Percentiles rank a stretch among this genome's conserved stretches.
Conservation (phyloP, 2,329 filamentous ascomycete species). For the Mycocentrospora acerina region DNA sequence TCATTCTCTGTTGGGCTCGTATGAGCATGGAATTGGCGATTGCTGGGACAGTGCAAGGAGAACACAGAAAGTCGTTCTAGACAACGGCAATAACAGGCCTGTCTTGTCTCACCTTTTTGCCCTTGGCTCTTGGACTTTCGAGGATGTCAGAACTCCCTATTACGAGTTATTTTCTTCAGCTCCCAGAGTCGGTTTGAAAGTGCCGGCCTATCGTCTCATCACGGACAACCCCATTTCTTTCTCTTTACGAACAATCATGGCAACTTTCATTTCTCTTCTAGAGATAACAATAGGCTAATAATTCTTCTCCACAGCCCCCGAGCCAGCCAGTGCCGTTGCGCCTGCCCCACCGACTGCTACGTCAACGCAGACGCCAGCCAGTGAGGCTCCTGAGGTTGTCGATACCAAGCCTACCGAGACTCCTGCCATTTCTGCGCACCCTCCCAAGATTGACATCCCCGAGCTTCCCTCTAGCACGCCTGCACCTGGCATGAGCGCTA, state of each 20-base stretch:
- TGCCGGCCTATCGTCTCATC: no score
- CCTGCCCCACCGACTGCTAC: constrained; percentile 21
- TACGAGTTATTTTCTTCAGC: no score
- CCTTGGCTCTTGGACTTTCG: no score
- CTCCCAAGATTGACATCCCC: neutral
- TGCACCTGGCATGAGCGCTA: constrained; percentile 43
- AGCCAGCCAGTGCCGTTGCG: constrained; percentile 33
- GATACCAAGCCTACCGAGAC: constrained; percentile 1
- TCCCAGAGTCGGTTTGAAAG: no score
- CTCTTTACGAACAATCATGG: constrained; percentile 1
- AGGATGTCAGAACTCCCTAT: no score
- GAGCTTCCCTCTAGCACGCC: constrained; percentile 26
- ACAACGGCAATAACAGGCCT: constrained; percentile 12
- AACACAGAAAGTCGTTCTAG: constrained; percentile 17
- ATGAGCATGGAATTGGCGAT: constrained; percentile 8
- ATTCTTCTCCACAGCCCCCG: constrained; percentile 28
- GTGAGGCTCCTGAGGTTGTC: neutral
- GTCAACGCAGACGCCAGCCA: constrained; percentile 6
- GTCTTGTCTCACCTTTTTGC: constrained; percentile 4
- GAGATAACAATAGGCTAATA: constrained; percentile 27
- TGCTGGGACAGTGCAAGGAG: constrained; percentile 23
- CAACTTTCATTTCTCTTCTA: constrained; percentile 9
- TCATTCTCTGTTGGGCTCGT: constrained; percentile 7
- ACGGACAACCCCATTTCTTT: neutral
- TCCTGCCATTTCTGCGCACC: constrained; percentile 8